Evolutionary conservation across 2,329 filamentous ascomycete species (phyloP), one percentile per base, ranked within the genome.

Genomic region (Monilinia aucupariae): DNA sequence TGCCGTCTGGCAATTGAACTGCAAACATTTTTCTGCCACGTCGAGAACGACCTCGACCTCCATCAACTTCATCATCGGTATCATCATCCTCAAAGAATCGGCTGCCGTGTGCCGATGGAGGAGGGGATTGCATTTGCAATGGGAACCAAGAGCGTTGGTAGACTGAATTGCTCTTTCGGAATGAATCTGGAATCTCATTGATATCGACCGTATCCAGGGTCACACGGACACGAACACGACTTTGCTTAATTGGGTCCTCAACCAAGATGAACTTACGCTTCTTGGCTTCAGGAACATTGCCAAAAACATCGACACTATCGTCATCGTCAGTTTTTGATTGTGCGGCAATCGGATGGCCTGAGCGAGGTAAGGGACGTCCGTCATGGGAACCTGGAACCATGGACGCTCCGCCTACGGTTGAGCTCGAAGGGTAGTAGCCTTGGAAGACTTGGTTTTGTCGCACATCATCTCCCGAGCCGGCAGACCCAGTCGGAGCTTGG

Each of bases 261-360:
- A 97, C 92, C 12, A 97, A 84, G 69, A 97, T 96, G 76, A 97
- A 97, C 76, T 97, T 97, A 74, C 93, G 89, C 72, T 91, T 91
- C 78, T 96, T 96, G 59, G 88, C 87, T 71, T 94, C 91, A 1
- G 92, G 92, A 59, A 96, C 83, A 68, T 94, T 89, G 55, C 91
- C 91, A 75, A 97, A 97, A 51, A 97, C 84, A 55, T 86, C 85
- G 20, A 86, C 83, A 59, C 88, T 78, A 65, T 84, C 82, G 72
- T 76, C 70, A 74, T 76, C 71, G 72, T 74, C 66, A 13, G 65
- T 61, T 32, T 64, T 66, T 20, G 65, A 65, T 17, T 64, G 65
- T 13, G 69, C 74, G 9, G 79, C 74, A 45, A 76, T 72, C 25
- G 76, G 72, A 67, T 78, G 77, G 30, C 74, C 71, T 59, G 75